Conservation (phyloP, 176 grass and related monocot genomes). For the Aegilops longissima region DNA sequence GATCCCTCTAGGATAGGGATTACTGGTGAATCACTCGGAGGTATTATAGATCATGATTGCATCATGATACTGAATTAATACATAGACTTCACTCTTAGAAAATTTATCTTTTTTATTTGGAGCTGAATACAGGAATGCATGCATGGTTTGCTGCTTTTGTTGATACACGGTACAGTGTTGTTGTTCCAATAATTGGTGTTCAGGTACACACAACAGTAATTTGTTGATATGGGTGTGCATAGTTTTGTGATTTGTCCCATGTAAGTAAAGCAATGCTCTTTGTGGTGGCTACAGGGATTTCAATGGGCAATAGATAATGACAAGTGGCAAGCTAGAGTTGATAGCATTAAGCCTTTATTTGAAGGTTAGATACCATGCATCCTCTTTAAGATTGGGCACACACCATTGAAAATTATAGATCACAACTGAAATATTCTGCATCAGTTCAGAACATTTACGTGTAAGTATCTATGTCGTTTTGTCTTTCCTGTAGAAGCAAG, state of each 20-base stretch:
- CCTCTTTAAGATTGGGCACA: neutral
- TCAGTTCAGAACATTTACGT: neutral
- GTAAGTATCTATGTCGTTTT: neutral
- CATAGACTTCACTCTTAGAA: slow-evolving; percentile 13
- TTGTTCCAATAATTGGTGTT: slow-evolving; percentile 90
- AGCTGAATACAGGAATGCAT: slow-evolving; percentile 77
- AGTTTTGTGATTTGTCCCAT: neutral
- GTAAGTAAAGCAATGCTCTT: slow-evolving; percentile 17
- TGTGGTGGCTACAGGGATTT: slow-evolving; percentile 58
- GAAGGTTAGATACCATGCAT: slow-evolving; percentile 57
- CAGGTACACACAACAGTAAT: slow-evolving; percentile 47
- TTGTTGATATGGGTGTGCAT: neutral
- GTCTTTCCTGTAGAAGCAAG: slow-evolving; percentile 54
- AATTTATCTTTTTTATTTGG: slow-evolving; percentile 2
- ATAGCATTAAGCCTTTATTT: slow-evolving; percentile 85
- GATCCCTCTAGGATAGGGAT: slow-evolving; percentile 79
- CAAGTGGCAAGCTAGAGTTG: slow-evolving; percentile 76
- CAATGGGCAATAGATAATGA: slow-evolving; percentile 89
- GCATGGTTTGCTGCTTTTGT: slow-evolving; percentile 87
- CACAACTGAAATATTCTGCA: neutral
- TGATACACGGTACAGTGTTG: slow-evolving; percentile 64
- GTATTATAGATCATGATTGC: slow-evolving; percentile 31
- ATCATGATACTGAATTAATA: slow-evolving; percentile 23
- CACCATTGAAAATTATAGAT: neutral
- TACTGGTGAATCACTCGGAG: slow-evolving; percentile 97